Evolutionary conservation across 345 rosid species (phyloP), one percentile per base, ranked within the genome.

Genomic region (Syzygium aromaticum): DNA sequence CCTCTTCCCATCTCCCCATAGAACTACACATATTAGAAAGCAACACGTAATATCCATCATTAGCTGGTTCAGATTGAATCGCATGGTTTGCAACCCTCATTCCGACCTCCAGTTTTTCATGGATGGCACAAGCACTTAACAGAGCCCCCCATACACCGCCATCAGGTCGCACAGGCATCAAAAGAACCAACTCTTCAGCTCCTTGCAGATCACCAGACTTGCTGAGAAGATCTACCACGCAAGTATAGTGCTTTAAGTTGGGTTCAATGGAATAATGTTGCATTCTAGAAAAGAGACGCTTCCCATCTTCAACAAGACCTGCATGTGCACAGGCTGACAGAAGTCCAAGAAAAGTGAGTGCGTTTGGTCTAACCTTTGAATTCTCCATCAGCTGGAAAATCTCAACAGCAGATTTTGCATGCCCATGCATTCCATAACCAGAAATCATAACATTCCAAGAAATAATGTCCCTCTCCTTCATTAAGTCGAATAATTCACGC

Each of bases 391-490:
- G 90, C 52, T 92, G 84, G 87, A 92, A 95, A 40, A 93, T 88
- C 52, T 91, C 89, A 53, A 93, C 30, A 3, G 96, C 94, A 57
- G 92, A 91, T 87, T 90, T 88, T 23, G 93, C 92, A 84, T 94
- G 89, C 88, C 96, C 95, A 87, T 94, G 94, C 90, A 92, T 91
- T 57, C 93, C 98, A 54, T 93, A 95, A 19, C 93, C 94, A 86
- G 94, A 93, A 43, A 93, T 95, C 95, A 95, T 94, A 59, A 92
- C 95, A 82, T 95, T 95, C 95, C 95, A 95, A 82, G 92, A 93
- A 61, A 95, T 88, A 6, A 77, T 85, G 88, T 94, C 98, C 87
- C 91, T 93, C 46, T 91, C 91, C 40, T 90, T 88, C 89, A 92
- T 89, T 27, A 89, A 90, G 86, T 91, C 63, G 49, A 95, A 94